Evolutionary conservation across 805 yeast species (phyloP).

Genomic region (Nadsonia fulvescens): DNA sequence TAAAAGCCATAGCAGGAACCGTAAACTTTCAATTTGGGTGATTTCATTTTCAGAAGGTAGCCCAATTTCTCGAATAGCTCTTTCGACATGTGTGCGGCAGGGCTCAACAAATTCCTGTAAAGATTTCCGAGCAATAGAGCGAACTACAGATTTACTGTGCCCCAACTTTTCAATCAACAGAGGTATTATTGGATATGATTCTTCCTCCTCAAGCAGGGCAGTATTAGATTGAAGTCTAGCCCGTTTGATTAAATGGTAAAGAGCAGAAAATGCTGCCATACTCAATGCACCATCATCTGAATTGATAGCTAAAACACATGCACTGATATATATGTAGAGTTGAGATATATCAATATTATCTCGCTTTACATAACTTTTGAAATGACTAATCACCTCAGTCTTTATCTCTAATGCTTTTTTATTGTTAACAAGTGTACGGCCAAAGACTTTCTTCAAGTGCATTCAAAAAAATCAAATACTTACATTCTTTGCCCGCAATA

Average conservation of each 20-base stretch:
- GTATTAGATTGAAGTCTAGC: conserved; percentile 23
- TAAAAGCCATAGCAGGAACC: conserved; percentile 14
- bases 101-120: conserved; percentile 23
- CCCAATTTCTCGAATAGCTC: conserved; percentile 16
- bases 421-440: neutral
- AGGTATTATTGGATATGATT: conserved; percentile 13
- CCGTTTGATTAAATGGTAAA: conserved; percentile 28
- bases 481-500: too few species aligned
- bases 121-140: conserved; percentile 16
- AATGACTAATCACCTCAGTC: neutral
- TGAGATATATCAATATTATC: conserved; percentile 9
- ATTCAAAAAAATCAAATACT: neutral
- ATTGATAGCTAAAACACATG: conserved; percentile 7
- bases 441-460: conserved; percentile 1
- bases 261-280: conserved; percentile 22
- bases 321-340: neutral
- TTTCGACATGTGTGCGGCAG: conserved; percentile 19
- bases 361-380: conserved; percentile 13
- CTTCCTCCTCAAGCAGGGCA: conserved; percentile 15
- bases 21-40: conserved; percentile 11
- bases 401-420: neutral
- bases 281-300: conserved; percentile 8
- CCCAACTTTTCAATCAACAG: conserved; percentile 19
- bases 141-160: conserved; percentile 13
- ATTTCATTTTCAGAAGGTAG: conserved; percentile 11